Percentiles rank a stretch among this genome's conserved stretches.
Evolutionary conservation across 1,139 yeast species (phyloP).

Genomic region (Debaryomyces sp.): DNA sequence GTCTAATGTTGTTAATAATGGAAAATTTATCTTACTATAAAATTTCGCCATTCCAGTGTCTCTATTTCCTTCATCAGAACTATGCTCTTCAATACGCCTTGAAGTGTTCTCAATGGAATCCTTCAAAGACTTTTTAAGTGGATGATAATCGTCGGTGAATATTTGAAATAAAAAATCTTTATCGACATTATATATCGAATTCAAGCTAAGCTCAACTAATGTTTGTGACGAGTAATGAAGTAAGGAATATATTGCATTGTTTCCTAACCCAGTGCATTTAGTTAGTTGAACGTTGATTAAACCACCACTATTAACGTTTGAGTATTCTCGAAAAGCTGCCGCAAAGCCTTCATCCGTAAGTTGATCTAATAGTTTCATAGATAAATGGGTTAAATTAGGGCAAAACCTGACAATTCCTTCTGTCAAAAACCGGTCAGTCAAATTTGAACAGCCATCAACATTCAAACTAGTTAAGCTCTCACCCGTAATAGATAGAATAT

Average conservation of each 20-base stretch:
- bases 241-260: constrained; percentile 60
- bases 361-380: constrained; percentile 57
- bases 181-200: constrained; percentile 67
- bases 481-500: constrained; percentile 64
- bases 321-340: constrained; percentile 52
- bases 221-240: constrained; percentile 67
- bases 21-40: constrained; percentile 33
- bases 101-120: constrained; percentile 15
- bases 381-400: constrained; percentile 52
- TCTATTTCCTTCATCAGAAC: constrained; percentile 11
- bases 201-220: constrained; percentile 67
- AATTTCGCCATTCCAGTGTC: constrained; percentile 10
- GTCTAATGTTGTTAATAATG: constrained; percentile 66
- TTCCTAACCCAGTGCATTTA: constrained; percentile 68
- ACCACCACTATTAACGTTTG: constrained; percentile 56
- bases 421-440: constrained; percentile 65
- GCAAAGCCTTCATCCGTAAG: constrained; percentile 68
- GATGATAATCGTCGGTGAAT: constrained; percentile 41
- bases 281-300: constrained; percentile 62
- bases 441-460: constrained; percentile 70
- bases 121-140: constrained; percentile 33
- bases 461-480: constrained; percentile 57
- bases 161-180: constrained; percentile 47
- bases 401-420: constrained; percentile 67
- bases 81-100: constrained; percentile 1